These are phyloP conservation scores for Platismatia glauca DNA, from an alignment of 495 filamentous ascomycete species.

Conservation along the genomic window DNA sequence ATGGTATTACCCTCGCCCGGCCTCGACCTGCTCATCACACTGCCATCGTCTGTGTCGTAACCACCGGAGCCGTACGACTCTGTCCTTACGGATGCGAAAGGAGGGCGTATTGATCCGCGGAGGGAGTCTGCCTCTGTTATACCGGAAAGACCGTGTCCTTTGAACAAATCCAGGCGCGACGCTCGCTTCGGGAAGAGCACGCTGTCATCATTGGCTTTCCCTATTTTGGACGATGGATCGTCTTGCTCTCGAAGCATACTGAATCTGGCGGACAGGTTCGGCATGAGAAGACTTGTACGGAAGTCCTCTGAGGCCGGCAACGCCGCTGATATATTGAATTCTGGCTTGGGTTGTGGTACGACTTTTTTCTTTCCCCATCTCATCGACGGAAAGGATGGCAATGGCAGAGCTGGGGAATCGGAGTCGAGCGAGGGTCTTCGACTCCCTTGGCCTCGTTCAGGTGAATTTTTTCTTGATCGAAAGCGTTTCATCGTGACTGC, in stretches of 20 bases:
- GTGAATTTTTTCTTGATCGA: conserved; percentile 28
- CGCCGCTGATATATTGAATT: conserved; percentile 63
- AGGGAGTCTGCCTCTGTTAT: conserved; percentile 85
- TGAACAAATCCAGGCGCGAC: conserved; percentile 55
- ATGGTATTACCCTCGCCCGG: conserved; percentile 86
- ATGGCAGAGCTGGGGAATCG: conserved; percentile 17
- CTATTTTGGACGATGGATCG: conserved; percentile 75
- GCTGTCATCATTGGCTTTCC: conserved; percentile 90
- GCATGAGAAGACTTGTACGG: conserved; percentile 94
- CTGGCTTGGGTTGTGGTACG: conserved; percentile 46
- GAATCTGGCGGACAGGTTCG: conserved; percentile 86
- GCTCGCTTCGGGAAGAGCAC: conserved; percentile 75
- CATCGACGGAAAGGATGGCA: conserved; percentile 28
- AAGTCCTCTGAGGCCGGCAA: conserved; percentile 84
- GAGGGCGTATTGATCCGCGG: conserved; percentile 52
- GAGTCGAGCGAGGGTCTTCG: conserved; percentile 38
- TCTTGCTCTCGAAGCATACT: conserved; percentile 94
- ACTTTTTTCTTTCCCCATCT: conserved; percentile 52
- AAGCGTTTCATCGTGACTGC: conserved; percentile 29
- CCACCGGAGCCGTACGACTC: conserved; percentile 48
- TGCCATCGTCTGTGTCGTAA: conserved; percentile 67
- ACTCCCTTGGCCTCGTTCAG: conserved; percentile 15
- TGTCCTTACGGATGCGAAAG: conserved; percentile 41
- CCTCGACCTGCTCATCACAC: conserved; percentile 76
- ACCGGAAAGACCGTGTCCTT: conserved; percentile 54